Evolutionary conservation across 2,329 filamentous ascomycete genomes (phyloP), one percentile per base, ranked within the genome.

Genomic region (Exophiala sideris): DNA sequence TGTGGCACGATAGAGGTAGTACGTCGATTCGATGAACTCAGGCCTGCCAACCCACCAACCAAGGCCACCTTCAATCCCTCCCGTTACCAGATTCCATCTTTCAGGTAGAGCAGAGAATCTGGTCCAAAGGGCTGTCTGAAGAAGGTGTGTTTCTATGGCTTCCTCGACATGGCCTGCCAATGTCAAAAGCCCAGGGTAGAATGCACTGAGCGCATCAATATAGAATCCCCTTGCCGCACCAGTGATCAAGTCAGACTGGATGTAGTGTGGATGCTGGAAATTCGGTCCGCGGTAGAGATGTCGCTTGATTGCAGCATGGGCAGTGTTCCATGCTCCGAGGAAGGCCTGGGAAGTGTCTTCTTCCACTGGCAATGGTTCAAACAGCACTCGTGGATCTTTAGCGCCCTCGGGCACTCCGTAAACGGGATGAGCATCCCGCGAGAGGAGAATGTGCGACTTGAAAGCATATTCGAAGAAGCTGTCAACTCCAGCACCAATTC

Each of bases 401-500:
- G 75, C 67, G 60, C 76, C 66, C 59, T 72, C 69, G 18, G 76
- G 70, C 9, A 50, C 39, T 46, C 72, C 64, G 45, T 67, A 67
- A 3, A 59, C 56, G 9, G 70, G 67, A 16, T 66, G 68, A 21
- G 70, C 79, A 54, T 87, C 83, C 1, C 89, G 89, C 2, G 92
- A 96, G 18, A 97, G 82, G 20, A 99, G 73, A 56, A 99, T 88
- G 67, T 96, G 86, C 14, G 91, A 91, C 72, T 99, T 99, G 65
- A 97, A 80, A 3, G 94, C 91, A 71, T 99, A 99, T 73, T 99
- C 94, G 66, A 96, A 97, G 74, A 99, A 99, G 72, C 91, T 96
- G 73, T 99, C 94, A 66, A 96, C 90, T 36, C 94, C 94, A 6
- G 94, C 94, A 46, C 94, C 94, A 63, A 99, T 95, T 29, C 94